Conservation (phyloP, 1,284 basidiomycete genomes). For the Boletus smithii region DNA sequence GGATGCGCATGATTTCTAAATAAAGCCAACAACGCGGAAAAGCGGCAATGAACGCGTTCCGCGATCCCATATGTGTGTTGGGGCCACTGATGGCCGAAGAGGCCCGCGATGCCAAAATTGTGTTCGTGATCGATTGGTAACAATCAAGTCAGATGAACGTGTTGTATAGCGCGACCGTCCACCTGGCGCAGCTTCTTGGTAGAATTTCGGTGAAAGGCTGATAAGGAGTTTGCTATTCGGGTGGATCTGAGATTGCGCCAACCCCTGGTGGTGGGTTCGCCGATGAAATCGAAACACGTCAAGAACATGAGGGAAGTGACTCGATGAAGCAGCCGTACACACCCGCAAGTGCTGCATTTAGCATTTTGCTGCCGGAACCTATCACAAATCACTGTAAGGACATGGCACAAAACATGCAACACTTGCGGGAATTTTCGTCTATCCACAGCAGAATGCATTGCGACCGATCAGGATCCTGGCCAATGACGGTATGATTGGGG, state of each 20-base stretch:
- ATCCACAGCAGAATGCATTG: conserved; percentile 18
- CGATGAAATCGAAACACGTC: conserved; percentile 24
- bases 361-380: neutral
- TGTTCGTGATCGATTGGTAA: conserved; percentile 19
- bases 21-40: conserved; percentile 17
- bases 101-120: conserved; percentile 4
- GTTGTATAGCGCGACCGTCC: conserved; percentile 8
- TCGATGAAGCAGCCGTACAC: conserved; percentile 12
- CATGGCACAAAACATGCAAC: conserved; percentile 7
- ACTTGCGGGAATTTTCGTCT: conserved; percentile 9
- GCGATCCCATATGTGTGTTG: conserved; percentile 12
- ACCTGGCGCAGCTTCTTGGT: conserved; percentile 11
- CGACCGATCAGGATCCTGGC: conserved; percentile 22
- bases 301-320: conserved; percentile 27
- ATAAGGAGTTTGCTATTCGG: conserved; percentile 24
- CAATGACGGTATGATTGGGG: conserved; percentile 26
- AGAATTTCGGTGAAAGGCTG: conserved; percentile 30
- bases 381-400: too few species aligned
- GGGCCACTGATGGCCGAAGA: conserved; percentile 15
- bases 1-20: conserved; percentile 3
- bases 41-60: conserved; percentile 28
- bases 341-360: neutral
- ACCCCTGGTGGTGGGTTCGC: conserved; percentile 24
- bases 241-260: conserved; percentile 26
- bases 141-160: conserved; percentile 22